Conservation (phyloP, 257 asterid species). For the Penstemon eatonii region DNA sequence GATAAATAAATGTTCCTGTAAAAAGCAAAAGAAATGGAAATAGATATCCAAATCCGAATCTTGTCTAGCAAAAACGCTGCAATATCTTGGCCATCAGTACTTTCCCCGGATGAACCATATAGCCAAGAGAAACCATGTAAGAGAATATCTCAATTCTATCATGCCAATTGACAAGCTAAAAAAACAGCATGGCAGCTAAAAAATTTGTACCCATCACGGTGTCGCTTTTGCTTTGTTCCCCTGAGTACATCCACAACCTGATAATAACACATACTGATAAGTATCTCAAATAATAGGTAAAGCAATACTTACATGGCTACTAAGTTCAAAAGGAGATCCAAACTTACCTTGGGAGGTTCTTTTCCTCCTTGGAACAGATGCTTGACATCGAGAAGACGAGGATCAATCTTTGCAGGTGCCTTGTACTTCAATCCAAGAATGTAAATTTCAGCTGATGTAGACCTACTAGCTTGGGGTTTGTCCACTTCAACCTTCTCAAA, state of each 20-base stretch:
- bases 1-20: too few species aligned
- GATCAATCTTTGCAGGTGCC: constrained; percentile 97
- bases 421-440: constrained; percentile 71
- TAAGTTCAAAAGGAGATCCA: not conserved
- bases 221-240: constrained; percentile 73
- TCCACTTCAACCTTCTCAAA: constrained; percentile 98
- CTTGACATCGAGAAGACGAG: constrained; percentile 86
- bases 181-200: constrained; percentile 13
- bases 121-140: too few species aligned
- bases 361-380: constrained; percentile 83
- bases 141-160: too few species aligned
- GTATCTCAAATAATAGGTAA: constrained; percentile 21
- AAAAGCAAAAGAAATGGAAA: too few species aligned
- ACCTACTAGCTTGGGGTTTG: constrained; percentile 86
- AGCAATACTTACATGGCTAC: not conserved
- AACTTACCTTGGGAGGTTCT: constrained; percentile 77
- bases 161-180: not conserved
- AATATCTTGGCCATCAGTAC: too few species aligned
- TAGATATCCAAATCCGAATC: too few species aligned
- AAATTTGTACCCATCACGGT: constrained; percentile 74
- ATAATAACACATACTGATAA: constrained; percentile 13
- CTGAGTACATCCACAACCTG: constrained; percentile 86
- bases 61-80: too few species aligned
- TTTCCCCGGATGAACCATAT: too few species aligned
- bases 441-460: constrained; percentile 91